Percentiles rank a stretch among this genome's conserved stretches.
phyloP scores from a whole-genome alignment of 257 asterid genomes.

The Solanum dulcamara region DNA sequence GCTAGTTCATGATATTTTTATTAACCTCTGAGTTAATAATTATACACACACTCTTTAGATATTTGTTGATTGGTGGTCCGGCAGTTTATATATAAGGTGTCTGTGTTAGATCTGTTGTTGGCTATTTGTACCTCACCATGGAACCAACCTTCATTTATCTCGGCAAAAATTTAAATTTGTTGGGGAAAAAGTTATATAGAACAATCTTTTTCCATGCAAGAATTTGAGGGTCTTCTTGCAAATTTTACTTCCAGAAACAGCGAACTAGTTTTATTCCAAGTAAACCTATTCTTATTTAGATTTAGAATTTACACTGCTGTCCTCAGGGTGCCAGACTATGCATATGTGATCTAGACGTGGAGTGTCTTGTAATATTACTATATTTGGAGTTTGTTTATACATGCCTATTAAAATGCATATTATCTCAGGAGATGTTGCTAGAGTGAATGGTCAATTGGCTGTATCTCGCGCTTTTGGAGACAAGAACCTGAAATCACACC shows the following conservation, averaged over 20 bases:
- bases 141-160: neutral
- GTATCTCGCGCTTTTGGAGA: constrained; percentile 96
- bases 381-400: neutral
- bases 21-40: neutral
- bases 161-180: neutral
- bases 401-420: neutral
- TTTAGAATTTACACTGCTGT: neutral
- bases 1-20: neutral
- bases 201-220: neutral
- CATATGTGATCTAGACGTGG: neutral
- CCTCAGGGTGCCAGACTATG: neutral
- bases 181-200: neutral
- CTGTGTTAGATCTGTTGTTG: neutral
- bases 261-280: neutral
- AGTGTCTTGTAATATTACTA: neutral
- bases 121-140: neutral
- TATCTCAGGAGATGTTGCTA: constrained; percentile 80
- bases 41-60: neutral
- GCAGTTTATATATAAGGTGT: neutral
- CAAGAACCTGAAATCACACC: constrained; percentile 70
- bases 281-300: neutral
- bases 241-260: neutral
- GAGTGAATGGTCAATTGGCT: constrained; percentile 85
- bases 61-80: neutral
- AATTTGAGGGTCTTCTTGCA: neutral